phyloP scores from a whole-genome alignment of 352 stramenopile species.

The Globisporangium acanthophoron region DNA sequence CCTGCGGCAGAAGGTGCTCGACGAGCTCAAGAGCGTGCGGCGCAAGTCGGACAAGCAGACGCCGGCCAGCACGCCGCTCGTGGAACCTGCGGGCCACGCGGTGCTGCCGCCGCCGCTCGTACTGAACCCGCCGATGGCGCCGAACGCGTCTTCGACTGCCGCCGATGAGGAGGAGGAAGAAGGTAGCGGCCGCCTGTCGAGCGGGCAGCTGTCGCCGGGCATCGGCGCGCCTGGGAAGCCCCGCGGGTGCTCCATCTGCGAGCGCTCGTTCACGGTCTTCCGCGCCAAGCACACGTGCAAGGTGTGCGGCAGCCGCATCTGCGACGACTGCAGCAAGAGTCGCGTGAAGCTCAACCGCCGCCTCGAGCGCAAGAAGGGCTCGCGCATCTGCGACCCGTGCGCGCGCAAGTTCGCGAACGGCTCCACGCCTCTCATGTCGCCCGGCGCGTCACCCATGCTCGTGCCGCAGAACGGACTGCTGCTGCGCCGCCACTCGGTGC shows the following conservation, averaged over 20 bases:
- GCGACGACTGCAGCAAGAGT: constrained; percentile 83
- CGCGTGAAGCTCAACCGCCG: constrained; percentile 64
- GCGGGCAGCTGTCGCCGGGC: constrained; percentile 10
- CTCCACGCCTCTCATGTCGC: constrained; percentile 22
- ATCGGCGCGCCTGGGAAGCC: constrained; percentile 4
- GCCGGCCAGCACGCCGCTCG: constrained; percentile 16
- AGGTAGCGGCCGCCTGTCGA: constrained; percentile 2
- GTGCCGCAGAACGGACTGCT: constrained; percentile 13
- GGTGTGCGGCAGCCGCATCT: constrained; percentile 62
- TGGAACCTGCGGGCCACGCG: constrained; percentile 15
- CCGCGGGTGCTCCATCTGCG: constrained; percentile 54
- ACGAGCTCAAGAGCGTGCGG: constrained; percentile 65
- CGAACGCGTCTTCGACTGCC: background rate
- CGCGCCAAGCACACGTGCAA: constrained; percentile 80
- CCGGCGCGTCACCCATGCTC: constrained; percentile 22
- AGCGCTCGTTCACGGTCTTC: constrained; percentile 74
- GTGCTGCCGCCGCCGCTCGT: constrained; percentile 21
- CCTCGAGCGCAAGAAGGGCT: constrained; percentile 65
- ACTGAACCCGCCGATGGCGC: constrained; percentile 15
- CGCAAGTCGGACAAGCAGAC: constrained; percentile 23
- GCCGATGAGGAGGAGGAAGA: background rate
- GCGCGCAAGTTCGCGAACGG: constrained; percentile 45
- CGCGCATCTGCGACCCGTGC: constrained; percentile 65
- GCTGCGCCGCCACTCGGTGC: constrained; percentile 14
- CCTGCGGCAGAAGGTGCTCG: constrained; percentile 51